These are phyloP conservation scores for Avena insularis DNA, from an alignment of 176 grass and related monocot species.

Conservation along the genomic window DNA sequence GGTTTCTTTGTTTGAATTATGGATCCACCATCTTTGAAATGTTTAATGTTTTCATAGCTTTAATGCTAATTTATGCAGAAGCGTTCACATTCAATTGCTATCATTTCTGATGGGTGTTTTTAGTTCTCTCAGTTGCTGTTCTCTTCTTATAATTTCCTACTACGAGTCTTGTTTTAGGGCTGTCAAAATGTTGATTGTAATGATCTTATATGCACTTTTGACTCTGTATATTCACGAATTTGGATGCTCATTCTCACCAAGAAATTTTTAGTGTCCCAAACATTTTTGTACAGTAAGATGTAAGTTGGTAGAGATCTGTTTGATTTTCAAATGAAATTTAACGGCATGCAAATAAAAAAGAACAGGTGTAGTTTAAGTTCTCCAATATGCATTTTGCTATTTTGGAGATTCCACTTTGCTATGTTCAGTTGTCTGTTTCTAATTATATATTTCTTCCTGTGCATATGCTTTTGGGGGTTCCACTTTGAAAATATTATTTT, in stretches of 20 bases:
- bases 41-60: neutral
- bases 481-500: slow-evolving; percentile 15
- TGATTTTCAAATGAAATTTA: neutral
- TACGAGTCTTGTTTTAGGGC: neutral
- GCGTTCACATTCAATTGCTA: neutral
- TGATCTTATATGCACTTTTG: slow-evolving; percentile 10
- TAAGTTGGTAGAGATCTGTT: neutral
- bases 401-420: slow-evolving; percentile 1
- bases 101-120: neutral
- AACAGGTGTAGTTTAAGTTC: slow-evolving; percentile 18
- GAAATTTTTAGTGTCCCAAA: neutral
- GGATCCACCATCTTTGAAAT: neutral
- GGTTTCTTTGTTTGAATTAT: neutral
- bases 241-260: neutral
- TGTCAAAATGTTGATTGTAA: slow-evolving; percentile 10
- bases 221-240: neutral
- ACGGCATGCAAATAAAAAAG: neutral
- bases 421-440: neutral
- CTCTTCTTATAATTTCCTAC: neutral
- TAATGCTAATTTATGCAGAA: neutral
- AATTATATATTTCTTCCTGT: neutral
- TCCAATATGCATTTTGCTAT: neutral
- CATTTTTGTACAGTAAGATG: neutral
- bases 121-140: neutral
- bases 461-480: slow-evolving; percentile 6